A percentile compares a stretch with the other conserved stretches of the same genome.
phyloP scores from a whole-genome alignment of 495 filamentous ascomycete species.

The Articulospora tetracladia region DNA sequence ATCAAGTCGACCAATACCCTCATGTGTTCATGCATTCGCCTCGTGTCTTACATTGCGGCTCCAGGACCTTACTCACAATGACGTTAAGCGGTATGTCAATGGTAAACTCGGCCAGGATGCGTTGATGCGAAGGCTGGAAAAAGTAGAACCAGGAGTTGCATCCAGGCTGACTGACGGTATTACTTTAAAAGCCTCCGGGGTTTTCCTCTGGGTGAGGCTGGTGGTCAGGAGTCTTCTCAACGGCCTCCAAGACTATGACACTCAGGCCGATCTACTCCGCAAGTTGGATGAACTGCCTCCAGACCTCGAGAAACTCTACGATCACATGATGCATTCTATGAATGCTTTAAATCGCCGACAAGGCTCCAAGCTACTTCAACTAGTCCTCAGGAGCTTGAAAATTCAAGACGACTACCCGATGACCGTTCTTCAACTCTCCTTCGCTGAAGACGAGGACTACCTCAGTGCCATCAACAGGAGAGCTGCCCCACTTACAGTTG shows the following conservation, averaged over 20 bases:
- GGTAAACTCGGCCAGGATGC: constrained; percentile 13
- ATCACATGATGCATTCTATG: constrained; percentile 22
- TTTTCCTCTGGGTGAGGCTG: constrained; percentile 38
- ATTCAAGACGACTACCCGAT: constrained; percentile 3
- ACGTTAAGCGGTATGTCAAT: constrained; percentile 29
- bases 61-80: constrained; percentile 29
- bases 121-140: not conserved
- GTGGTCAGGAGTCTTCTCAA: constrained; percentile 25
- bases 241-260: constrained; percentile 30
- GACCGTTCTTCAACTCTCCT: not conserved
- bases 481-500: not conserved
- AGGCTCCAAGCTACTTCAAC: constrained; percentile 6
- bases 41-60: constrained; percentile 21
- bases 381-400: not conserved
- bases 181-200: constrained; percentile 28
- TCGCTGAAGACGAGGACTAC: constrained; percentile 7
- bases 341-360: not conserved
- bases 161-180: constrained; percentile 13
- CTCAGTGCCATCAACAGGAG: not conserved
- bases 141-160: not conserved
- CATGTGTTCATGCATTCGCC: constrained; percentile 3
- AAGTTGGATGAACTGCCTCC: constrained; percentile 26
- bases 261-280: constrained; percentile 17
- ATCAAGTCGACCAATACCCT: not conserved
- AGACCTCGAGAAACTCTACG: constrained; percentile 26